These are phyloP conservation scores for Mycena indigotica DNA, from an alignment of 768 basidiomycete species.

Conservation along the genomic window DNA sequence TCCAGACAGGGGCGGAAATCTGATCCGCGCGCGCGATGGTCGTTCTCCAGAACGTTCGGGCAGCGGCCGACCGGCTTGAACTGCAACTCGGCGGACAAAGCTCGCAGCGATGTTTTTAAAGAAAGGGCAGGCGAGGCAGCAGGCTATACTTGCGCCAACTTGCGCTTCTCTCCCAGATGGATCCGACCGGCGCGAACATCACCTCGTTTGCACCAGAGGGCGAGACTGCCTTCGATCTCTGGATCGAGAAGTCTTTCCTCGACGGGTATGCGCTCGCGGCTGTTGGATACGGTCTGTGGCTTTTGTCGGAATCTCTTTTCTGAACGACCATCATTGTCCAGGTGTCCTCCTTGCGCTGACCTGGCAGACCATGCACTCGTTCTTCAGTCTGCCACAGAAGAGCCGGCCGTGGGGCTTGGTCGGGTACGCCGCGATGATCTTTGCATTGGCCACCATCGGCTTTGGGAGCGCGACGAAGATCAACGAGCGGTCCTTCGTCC, in stretches of 20 bases:
- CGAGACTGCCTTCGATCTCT: background rate
- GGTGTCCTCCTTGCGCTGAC: background rate
- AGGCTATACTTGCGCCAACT: too few species aligned
- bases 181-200: background rate
- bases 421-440: conserved; percentile 21
- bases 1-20: too few species aligned
- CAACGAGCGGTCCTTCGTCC: conserved; percentile 23
- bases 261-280: background rate
- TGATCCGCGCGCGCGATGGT: too few species aligned
- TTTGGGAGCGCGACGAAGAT: conserved; percentile 23
- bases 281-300: background rate
- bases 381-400: background rate
- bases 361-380: background rate
- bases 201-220: background rate
- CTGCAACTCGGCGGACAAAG: too few species aligned
- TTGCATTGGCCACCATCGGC: conserved; percentile 26
- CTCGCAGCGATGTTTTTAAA: too few species aligned
- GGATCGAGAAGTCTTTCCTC: background rate
- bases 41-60: too few species aligned
- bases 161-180: background rate
- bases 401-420: conserved; percentile 6
- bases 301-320: background rate
- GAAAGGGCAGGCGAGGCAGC: too few species aligned
- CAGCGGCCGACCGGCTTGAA: too few species aligned
- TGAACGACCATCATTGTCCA: background rate